Evolutionary conservation across 176 grass and related monocot genomes (phyloP).

Genomic region (Carex parvula): DNA sequence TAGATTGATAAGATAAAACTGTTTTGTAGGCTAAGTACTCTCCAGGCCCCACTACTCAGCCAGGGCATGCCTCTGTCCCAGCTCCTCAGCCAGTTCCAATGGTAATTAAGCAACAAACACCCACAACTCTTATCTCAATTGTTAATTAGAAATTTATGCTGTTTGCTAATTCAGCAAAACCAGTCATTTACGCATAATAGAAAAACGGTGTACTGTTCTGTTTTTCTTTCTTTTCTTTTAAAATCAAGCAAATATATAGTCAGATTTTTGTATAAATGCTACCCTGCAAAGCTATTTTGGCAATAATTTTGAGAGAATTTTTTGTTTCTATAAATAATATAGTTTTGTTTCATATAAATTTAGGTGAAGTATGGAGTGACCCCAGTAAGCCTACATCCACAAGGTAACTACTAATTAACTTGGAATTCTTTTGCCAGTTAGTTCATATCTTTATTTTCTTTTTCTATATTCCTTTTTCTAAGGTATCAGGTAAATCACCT

Average conservation of each 20-base stretch:
- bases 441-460: too few relatives aligned
- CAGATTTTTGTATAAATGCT: background rate
- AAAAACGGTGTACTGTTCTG: background rate
- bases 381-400: slow-evolving; percentile 52
- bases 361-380: slow-evolving; percentile 46
- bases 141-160: background rate
- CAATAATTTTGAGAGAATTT: slow-evolving; percentile 15
- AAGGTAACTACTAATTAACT: slow-evolving; percentile 34
- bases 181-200: background rate
- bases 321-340: background rate
- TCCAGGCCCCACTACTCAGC: slow-evolving; percentile 17
- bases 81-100: slow-evolving; percentile 29
- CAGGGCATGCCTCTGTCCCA: background rate
- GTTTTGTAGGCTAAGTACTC: slow-evolving; percentile 7
- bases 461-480: too few relatives aligned
- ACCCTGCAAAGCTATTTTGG: background rate
- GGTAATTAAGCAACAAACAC: slow-evolving; percentile 6
- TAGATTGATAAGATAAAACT: background rate
- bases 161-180: background rate
- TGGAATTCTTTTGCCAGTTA: background rate
- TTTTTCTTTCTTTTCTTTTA: background rate
- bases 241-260: slow-evolving; percentile 14
- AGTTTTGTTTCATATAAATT: background rate
- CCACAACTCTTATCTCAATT: background rate
- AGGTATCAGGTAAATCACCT: too few relatives aligned